Base-by-base conservation (phyloP, 2,329 filamentous ascomycete species). In the Nigrospora osmanthi region DNA sequence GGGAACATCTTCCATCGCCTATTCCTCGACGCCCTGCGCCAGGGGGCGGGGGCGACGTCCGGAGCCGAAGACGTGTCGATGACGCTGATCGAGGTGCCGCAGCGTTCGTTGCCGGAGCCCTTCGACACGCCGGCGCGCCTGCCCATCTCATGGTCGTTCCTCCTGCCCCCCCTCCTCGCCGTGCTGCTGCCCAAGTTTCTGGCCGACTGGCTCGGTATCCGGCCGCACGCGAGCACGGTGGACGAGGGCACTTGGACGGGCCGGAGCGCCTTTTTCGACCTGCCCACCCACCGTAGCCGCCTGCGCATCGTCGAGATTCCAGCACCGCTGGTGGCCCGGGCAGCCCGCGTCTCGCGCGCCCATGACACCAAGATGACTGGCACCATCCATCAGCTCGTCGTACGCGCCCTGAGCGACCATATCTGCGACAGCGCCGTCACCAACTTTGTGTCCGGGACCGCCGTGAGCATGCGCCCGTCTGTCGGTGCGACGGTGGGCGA, bases 81-180 rank as follows among this genome's bases (percentile, higher is more conserved):
- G 17, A 16, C 56, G 14, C 13, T 47, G 2, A 28, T 57, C 15
- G 11, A 46, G 2, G 34, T 57, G 28, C 38, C 56, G 10, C 40
- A 19, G 3, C 38, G 17, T 28, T 43, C 51, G 2, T 53, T 71
- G 3, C 56, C 61, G 3, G 52, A 55, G 1, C 61, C 69, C 1
- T 62, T 71, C 17, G 68, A 72, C 42, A 59, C 58, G 9, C 54
- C 60, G 2, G 57, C 58, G 15, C 54, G 59, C 7, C 58, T 74
- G 1, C 58, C 63, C 2, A 67, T 74, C 28, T 70, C 69, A 1
- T 72, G 65, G 68, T 53, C 52, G 0, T 74, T 62, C 44, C 62
- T 74, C 5, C 61, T 73, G 1, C 52, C 49, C 4, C 66, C 70
- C 0, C 48, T 71, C 7, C 40, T 71, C 6, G 61, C 57, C 11